phyloP scores from a whole-genome alignment of 768 basidiomycete species.

The Termitomyces bulborhizus region DNA sequence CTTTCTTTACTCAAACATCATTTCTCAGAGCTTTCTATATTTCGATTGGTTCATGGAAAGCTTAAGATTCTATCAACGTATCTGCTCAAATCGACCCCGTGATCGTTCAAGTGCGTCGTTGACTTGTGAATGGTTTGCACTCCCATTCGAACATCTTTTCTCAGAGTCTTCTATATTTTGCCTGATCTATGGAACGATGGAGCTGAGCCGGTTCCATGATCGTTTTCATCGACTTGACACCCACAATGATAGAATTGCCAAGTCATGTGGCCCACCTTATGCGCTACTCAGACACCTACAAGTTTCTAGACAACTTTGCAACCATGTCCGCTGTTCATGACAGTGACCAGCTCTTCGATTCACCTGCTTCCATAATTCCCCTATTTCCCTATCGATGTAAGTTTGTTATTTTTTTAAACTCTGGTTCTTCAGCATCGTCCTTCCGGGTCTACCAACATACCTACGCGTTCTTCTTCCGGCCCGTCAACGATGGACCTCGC shows the following conservation, averaged over 20 bases:
- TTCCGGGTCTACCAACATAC: background rate
- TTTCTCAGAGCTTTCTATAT: background rate
- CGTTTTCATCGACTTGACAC: background rate
- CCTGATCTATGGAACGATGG: background rate
- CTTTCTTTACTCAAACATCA: background rate
- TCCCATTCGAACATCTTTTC: background rate
- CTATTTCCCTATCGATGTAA: background rate
- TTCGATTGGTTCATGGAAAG: background rate
- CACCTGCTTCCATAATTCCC: background rate
- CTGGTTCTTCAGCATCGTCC: background rate
- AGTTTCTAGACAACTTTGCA: background rate
- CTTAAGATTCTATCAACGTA: background rate
- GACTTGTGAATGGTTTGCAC: background rate
- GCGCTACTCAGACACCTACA: background rate
- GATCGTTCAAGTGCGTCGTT: background rate
- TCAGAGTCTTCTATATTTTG: background rate
- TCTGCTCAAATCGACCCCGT: background rate
- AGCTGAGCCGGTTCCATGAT: background rate
- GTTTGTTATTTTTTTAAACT: background rate
- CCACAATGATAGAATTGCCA: too few species aligned
- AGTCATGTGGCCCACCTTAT: background rate
- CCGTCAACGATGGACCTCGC: slow-evolving; percentile 1
- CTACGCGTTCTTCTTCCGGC: background rate
- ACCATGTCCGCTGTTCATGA: background rate
- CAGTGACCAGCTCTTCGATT: background rate